Conservation (phyloP, 2,329 filamentous ascomycete genomes). For the Sporothrix brunneoviolacea region DNA sequence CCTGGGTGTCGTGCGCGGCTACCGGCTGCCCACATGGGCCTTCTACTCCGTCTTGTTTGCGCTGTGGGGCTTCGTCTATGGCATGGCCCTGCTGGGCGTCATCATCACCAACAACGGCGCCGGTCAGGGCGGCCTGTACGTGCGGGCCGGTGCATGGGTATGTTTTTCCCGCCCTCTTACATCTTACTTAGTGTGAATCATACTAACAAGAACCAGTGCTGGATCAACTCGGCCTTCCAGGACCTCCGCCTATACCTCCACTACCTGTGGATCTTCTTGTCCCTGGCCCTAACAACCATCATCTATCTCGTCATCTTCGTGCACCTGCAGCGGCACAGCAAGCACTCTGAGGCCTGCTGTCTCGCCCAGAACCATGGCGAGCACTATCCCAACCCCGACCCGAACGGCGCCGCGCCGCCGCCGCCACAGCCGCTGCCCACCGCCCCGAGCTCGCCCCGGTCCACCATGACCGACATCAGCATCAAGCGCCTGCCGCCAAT, state of each 20-base stretch:
- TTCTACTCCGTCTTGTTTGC: slow-evolving; percentile 43
- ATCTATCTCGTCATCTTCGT: slow-evolving; percentile 37
- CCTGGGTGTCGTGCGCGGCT: slow-evolving; percentile 51
- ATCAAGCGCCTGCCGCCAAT: slow-evolving; percentile 24
- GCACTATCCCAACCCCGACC: slow-evolving; percentile 21
- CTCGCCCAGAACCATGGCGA: slow-evolving; percentile 9
- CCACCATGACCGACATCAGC: slow-evolving; percentile 19
- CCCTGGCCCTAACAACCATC: slow-evolving; percentile 30
- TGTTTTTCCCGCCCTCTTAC: too few species aligned
- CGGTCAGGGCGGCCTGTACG: slow-evolving; percentile 44
- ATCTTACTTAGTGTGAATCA: too few species aligned
- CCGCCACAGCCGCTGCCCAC: slow-evolving; percentile 2
- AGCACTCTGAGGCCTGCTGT: slow-evolving; percentile 7
- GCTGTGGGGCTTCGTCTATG: slow-evolving; percentile 55
- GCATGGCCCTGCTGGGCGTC: slow-evolving; percentile 47
- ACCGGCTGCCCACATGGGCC: slow-evolving; percentile 40
- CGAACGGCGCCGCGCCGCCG: slow-evolving; percentile 14
- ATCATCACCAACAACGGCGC: slow-evolving; percentile 37
- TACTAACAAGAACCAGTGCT: too few species aligned
- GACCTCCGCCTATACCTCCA: slow-evolving; percentile 53
- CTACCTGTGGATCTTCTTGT: slow-evolving; percentile 57
- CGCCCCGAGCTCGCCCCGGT: slow-evolving; percentile 19
- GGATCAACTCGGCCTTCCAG: slow-evolving; percentile 51
- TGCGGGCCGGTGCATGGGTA: slow-evolving; percentile 61
- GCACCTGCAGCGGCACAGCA: slow-evolving; percentile 30